A percentile compares a stretch with the other conserved stretches of the same genome.
phyloP scores from a whole-genome alignment of 2,329 filamentous ascomycete species.

The Zasmidium angulare region DNA sequence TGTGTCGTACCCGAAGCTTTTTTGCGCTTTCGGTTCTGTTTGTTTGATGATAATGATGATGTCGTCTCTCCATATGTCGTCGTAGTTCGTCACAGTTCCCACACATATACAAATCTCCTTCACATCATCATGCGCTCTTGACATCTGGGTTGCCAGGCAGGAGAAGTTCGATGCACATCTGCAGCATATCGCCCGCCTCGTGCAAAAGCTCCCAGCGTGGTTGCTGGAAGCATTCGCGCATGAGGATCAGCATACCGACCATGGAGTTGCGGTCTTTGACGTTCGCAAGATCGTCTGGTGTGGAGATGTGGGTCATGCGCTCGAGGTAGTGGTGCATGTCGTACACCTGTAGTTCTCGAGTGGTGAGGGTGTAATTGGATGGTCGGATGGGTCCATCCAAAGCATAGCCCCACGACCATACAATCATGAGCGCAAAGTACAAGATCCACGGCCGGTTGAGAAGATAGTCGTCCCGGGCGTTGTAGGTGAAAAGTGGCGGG shows the following conservation, averaged over 20 bases:
- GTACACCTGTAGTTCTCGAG: conserved; percentile 64
- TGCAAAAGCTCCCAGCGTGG: conserved; percentile 90
- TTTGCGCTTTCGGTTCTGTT: neutral
- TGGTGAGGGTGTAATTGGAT: conserved; percentile 51
- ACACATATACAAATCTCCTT: neutral
- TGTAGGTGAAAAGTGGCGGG: conserved; percentile 58
- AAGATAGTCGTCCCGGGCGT: conserved; percentile 81
- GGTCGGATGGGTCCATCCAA: conserved; percentile 68
- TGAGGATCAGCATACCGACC: conserved; percentile 74
- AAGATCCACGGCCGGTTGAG: conserved; percentile 93
- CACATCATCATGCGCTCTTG: neutral
- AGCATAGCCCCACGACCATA: conserved; percentile 94
- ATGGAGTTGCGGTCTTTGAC: conserved; percentile 79
- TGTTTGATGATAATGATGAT: neutral
- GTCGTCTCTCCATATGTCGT: neutral
- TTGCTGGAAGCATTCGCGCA: conserved; percentile 77
- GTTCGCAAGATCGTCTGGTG: conserved; percentile 73
- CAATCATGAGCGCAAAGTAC: conserved; percentile 86
- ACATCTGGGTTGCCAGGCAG: conserved; percentile 27
- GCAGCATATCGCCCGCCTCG: conserved; percentile 77
- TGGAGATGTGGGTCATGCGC: conserved; percentile 67
- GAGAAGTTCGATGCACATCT: conserved; percentile 72
- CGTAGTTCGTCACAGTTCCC: no score
- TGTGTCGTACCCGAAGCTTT: neutral
- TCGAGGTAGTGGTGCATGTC: conserved; percentile 80